Evolutionary conservation across 129 eudicot species (phyloP), one percentile per base, ranked within the genome.

Genomic region (Deinandra increscens): DNA sequence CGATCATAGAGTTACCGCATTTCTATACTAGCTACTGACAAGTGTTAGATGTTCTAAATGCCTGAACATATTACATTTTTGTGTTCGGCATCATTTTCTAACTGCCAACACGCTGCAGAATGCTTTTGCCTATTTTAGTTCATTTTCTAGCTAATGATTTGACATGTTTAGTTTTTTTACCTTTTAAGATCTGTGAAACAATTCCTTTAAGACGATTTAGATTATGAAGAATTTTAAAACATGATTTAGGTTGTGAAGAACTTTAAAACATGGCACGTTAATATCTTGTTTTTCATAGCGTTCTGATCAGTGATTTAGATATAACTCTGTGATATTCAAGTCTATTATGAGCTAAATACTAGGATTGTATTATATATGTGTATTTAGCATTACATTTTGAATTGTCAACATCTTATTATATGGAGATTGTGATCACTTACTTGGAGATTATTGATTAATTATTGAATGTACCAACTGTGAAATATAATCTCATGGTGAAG

Each of bases 401-500:
- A 58, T 34, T 55, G 34, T 13, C 20, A 71, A 26, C 42, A 62
- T 62, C 63, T 9, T 61, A 33, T 20, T 34, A 49, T 43, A 31
- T 54, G 29, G 17, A 58, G 73, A 56, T 56, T 51, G 39, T 31
- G 38, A 26, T 43, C 48, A 55, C 49, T 29, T 73, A 12, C 53
- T 26, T 54, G 55, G 31, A 15, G 51, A 46, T 56, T 60, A 11
- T n/a, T 33, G 20, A 12, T n/a, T 38, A 49, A 45, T 60, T 44
- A 50, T 19, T 62, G 62, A 37, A 60, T 15, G 29, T 51, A 49
- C 61, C 14, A 20, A 54, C 20, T 63, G 10, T 71, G 68, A 71
- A 59, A 63, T 73, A 34, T 22, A 49, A 38, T 49, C 11, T 73
- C n/a, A 15, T n/a, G 33, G 39, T 51, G 34, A 51, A 38, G 4